Evolutionary conservation across 1,284 basidiomycete species (phyloP).

Genomic region (Fomitopsis palustris): DNA sequence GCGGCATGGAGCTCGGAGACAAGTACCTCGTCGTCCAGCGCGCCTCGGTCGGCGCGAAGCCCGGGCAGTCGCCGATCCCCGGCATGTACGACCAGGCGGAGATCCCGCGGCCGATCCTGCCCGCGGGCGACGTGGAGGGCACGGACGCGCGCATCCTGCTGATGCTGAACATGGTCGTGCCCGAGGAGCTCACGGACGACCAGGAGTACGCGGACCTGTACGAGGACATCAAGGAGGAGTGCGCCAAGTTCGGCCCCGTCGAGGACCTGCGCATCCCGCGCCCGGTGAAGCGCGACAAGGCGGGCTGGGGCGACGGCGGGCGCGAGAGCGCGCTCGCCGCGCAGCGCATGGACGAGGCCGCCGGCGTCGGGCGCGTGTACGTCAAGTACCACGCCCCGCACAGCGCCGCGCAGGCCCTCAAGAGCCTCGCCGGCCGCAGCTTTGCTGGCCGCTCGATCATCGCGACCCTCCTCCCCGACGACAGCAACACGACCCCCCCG

Average conservation of each 20-base stretch:
- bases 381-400: constrained; percentile 73
- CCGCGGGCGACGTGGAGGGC: constrained; percentile 61
- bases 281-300: constrained; percentile 81
- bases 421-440: constrained; percentile 84
- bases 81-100: constrained; percentile 67
- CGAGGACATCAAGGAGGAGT: constrained; percentile 95
- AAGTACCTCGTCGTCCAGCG: constrained; percentile 96
- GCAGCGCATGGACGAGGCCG: constrained; percentile 74
- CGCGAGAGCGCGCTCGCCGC: constrained; percentile 64
- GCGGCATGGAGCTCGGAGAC: constrained; percentile 97
- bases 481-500: constrained; percentile 78
- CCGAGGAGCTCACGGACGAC: constrained; percentile 91
- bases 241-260: constrained; percentile 77
- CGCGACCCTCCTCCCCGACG: constrained; percentile 74
- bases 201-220: constrained; percentile 92
- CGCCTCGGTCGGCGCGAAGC: constrained; percentile 88
- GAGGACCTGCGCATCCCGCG: constrained; percentile 88
- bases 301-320: constrained; percentile 73
- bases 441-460: constrained; percentile 92
- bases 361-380: constrained; percentile 92
- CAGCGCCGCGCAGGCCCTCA: constrained; percentile 70
- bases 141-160: constrained; percentile 81
- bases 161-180: constrained; percentile 98
- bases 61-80: constrained; percentile 57
- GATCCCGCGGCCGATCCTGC: constrained; percentile 80